These are phyloP conservation scores for Buddleja alternifolia DNA, from an alignment of 257 asterid species.

Conservation along the genomic window DNA sequence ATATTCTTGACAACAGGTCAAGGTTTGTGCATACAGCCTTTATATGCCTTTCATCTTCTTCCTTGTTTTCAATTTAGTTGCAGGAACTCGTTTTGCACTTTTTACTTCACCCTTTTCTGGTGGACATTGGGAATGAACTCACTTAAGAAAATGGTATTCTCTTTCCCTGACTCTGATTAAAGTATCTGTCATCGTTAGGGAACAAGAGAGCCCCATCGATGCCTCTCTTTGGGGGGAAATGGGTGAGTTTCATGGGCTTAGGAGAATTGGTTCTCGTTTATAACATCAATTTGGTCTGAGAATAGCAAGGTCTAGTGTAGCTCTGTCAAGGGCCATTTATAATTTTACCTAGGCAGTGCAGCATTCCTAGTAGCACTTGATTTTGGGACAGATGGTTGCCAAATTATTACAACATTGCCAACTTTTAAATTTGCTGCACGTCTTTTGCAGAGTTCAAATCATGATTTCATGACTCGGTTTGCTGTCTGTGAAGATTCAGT, in stretches of 20 bases:
- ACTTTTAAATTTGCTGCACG: background rate
- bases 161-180: background rate
- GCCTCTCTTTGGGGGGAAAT: background rate
- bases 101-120: slow-evolving; percentile 12
- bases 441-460: background rate
- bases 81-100: slow-evolving; percentile 15
- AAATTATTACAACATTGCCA: background rate
- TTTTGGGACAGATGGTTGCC: slow-evolving; percentile 6
- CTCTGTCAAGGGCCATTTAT: slow-evolving; percentile 11
- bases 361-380: background rate
- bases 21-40: slow-evolving; percentile 48
- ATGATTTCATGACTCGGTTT: background rate
- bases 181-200: background rate
- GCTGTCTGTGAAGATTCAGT: background rate
- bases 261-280: slow-evolving; percentile 3
- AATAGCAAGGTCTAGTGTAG: slow-evolving; percentile 5
- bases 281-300: background rate
- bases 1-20: slow-evolving; percentile 67
- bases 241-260: slow-evolving; percentile 9
- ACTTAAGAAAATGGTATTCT: background rate
- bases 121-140: slow-evolving; percentile 1
- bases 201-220: background rate
- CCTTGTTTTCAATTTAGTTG: slow-evolving; percentile 4
- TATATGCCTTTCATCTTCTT: slow-evolving; percentile 24
- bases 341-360: slow-evolving; percentile 3